phyloP scores from a whole-genome alignment of 768 basidiomycete species.

The Suillus plorans region DNA sequence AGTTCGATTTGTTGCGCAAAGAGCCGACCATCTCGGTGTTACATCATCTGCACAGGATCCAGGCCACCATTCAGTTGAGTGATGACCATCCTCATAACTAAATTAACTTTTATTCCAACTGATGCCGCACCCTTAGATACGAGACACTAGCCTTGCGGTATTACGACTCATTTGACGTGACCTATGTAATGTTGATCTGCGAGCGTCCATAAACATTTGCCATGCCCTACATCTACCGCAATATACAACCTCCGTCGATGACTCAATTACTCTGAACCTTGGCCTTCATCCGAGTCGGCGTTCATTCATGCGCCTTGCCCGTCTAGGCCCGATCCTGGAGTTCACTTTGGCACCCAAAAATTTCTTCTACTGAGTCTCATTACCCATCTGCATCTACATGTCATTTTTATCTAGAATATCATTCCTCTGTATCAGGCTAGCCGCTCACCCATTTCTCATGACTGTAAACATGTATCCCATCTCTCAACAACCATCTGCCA shows the following conservation, averaged over 20 bases:
- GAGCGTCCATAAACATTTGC: not conserved
- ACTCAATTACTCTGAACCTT: not conserved
- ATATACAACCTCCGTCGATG: too few relatives aligned
- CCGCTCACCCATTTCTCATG: not conserved
- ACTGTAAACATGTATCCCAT: conserved; percentile 6
- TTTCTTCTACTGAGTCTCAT: not conserved
- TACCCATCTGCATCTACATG: not conserved
- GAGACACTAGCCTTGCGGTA: not conserved
- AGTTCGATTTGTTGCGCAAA: too few relatives aligned
- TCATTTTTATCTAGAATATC: not conserved
- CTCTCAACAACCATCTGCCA: not conserved
- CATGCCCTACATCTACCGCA: too few relatives aligned
- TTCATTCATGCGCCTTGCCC: not conserved
- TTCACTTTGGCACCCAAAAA: not conserved
- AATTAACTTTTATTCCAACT: not conserved
- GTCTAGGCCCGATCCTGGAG: too few relatives aligned
- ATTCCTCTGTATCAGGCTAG: not conserved
- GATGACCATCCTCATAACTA: not conserved
- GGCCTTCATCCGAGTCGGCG: not conserved
- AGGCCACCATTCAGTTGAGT: too few relatives aligned
- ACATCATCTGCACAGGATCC: too few relatives aligned
- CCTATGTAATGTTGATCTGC: not conserved
- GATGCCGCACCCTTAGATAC: too few relatives aligned
- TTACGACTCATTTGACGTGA: not conserved
- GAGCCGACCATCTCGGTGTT: too few relatives aligned